Base-by-base conservation (phyloP, 352 stramenopile genomes). In the Pythium dissotocum region DNA sequence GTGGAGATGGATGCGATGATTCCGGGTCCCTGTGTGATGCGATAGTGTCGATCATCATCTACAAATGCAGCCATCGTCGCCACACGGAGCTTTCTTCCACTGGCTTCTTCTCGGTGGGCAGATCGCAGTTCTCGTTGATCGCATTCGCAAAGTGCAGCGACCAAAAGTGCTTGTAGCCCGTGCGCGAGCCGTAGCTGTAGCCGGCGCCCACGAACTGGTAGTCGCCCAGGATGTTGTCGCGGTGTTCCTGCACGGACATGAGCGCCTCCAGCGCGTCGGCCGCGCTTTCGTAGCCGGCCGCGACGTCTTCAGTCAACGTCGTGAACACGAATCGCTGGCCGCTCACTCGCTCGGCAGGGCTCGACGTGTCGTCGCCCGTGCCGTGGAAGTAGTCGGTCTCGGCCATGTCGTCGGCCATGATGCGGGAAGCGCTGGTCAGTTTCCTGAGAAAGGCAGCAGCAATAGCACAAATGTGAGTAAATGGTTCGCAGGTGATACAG, bases 301-400 rank as follows among this genome's bases (percentile, higher is more conserved):
- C 73, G 35, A 80, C 71, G 46, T 80, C 72, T 69, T 80, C 71
- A 6, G 58, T 68, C 30, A 78, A 63, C 7, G 61, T 70, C 49
- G 67, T 77, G 53, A 75, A 77, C n/a, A 77, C 60, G 60, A 88
- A 91, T 0, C 77, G 71, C 48, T 72, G 60, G 32, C 40, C 72
- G 6, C 66, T 81, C 44, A 89, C 74, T n/a, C 81, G 81, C 32
- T 82, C 57, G 1, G 72, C 72, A 38, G 80, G 77, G 30, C 77
- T 78, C 12, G 77, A 84, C 0, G 79, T 78, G 67, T 85, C 78
- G n/a, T 77, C 79, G 12, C 79, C 77, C 7, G 62, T 84, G 75
- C 58, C 61, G 6, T 7, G 12, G 35, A 75, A 75, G 54, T 70
- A 75, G 58, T 75, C 68, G 58, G 28, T 75, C 16, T 66, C 58